Evolutionary conservation across 2,329 filamentous ascomycete genomes (phyloP), one percentile per base, ranked within the genome.

Genomic region (Geoglossum cookeanum): DNA sequence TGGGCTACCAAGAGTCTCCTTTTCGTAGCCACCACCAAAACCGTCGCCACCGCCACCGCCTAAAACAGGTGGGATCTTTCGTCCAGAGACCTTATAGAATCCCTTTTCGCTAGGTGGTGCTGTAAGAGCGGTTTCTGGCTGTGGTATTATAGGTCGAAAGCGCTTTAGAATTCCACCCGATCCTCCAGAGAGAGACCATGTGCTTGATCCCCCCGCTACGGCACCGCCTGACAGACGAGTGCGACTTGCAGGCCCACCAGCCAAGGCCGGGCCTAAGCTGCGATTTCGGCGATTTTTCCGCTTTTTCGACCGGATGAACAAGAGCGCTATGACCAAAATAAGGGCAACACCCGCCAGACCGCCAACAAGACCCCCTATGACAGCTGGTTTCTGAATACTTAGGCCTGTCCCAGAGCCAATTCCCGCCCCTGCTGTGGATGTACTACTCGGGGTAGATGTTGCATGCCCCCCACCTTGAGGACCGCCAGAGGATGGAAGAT

Each of bases 11-110:
- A 71, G 35, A 22, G 56, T 37, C 61, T 61, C 39, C 44, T 51
- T 61, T 61, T 68, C 72, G 55, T 67, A 66, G 4, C 69, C 67
- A 7, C 71, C 74, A 59, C 79, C 78, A 22, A 74, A 74, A 66
- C 80, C 84, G 1, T 81, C 81, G 64, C 84, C 80, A 4, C 80
- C 81, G 13, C 81, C 80, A 52, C 72, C 73, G 59, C 79, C 73
- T 42, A 84, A 68, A 8, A 84, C 80, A 1, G 81, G 80, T 3
- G 78, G 77, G 58, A 85, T 66, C 63, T 84, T 84, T 63, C 76
- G 75, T 60, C 81, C 81, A 4, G 81, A 81, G 1, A 85, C 76
- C 33, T 80, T 77, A 60, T 82, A 78, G 65, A 85, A 85, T 0
- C 80, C 78, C 59, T 73, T 71, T 64, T 84, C 79, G 32, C 71